A percentile compares a stretch with the other conserved stretches of the same genome.
These are phyloP conservation scores for Durotheca rogersii DNA, from an alignment of 495 filamentous ascomycete genomes.

Conservation along the genomic window DNA sequence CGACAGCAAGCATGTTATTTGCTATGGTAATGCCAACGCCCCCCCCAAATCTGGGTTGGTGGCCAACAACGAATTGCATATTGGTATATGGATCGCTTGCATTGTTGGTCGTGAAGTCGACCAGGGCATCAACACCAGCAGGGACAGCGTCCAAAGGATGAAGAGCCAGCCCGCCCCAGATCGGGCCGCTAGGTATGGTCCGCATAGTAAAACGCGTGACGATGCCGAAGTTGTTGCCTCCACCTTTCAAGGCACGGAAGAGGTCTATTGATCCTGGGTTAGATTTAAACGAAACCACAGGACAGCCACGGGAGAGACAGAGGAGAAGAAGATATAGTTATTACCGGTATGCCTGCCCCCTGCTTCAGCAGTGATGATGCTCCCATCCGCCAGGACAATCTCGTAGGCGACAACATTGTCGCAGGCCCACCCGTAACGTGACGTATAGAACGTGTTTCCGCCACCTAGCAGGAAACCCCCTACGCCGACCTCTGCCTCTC, in stretches of 20 bases:
- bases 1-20: slow-evolving; percentile 4
- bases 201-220: slow-evolving; percentile 56
- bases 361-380: too few species aligned
- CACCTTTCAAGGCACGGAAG: slow-evolving; percentile 57
- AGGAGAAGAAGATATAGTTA: too few species aligned
- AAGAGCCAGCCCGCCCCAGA: slow-evolving; percentile 45
- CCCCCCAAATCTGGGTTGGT: slow-evolving; percentile 8
- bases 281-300: slow-evolving; percentile 4
- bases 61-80: slow-evolving; percentile 4
- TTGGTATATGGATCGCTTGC: slow-evolving; percentile 4
- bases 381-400: slow-evolving; percentile 41
- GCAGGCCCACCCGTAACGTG: slow-evolving; percentile 45
- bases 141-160: slow-evolving; percentile 12
- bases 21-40: slow-evolving; percentile 3
- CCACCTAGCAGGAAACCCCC: slow-evolving; percentile 53
- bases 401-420: slow-evolving; percentile 52
- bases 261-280: slow-evolving; percentile 38
- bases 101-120: slow-evolving; percentile 19
- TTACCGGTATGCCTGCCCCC: too few species aligned
- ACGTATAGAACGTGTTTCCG: slow-evolving; percentile 48
- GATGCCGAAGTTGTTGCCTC: slow-evolving; percentile 62
- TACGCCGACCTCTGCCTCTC: slow-evolving; percentile 51
- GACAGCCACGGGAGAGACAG: too few species aligned
- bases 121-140: slow-evolving; percentile 15
- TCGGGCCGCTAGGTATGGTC: slow-evolving; percentile 44